Evolutionary conservation across 768 basidiomycete species (phyloP).

Genomic region (Ramaria sp.): DNA sequence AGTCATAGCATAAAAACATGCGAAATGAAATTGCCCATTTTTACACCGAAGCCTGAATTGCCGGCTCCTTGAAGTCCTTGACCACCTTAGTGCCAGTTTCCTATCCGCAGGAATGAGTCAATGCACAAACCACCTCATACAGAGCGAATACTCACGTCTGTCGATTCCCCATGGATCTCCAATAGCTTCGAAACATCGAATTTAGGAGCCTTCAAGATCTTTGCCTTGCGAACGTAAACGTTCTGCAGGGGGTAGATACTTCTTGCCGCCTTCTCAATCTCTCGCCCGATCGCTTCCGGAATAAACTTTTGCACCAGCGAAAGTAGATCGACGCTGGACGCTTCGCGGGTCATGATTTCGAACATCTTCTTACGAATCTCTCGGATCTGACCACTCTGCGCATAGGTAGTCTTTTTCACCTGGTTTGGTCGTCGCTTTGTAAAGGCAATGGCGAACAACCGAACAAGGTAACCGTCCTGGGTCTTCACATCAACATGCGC

Average conservation of each 20-base stretch:
- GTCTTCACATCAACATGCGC: slow-evolving; percentile 99
- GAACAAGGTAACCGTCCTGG: slow-evolving; percentile 97
- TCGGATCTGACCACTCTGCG: slow-evolving; percentile 86
- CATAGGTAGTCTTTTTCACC: slow-evolving; percentile 98
- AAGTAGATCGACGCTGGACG: slow-evolving; percentile 92
- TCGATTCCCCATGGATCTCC: slow-evolving; percentile 93
- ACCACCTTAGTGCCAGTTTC: slow-evolving; percentile 91
- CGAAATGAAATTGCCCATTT: slow-evolving; percentile 16
- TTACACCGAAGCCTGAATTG: slow-evolving; percentile 87
- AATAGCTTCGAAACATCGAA: slow-evolving; percentile 93
- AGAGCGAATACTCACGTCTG: slow-evolving; percentile 55
- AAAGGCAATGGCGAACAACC: slow-evolving; percentile 98
- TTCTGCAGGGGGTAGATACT: slow-evolving; percentile 99
- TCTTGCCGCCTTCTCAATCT: slow-evolving; percentile 96
- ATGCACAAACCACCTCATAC: not conserved
- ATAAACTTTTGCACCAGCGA: slow-evolving; percentile 98
- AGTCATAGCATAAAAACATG: slow-evolving; percentile 11
- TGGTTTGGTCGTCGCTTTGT: slow-evolving; percentile 94
- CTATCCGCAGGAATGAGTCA: slow-evolving; percentile 26
- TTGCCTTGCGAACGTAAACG: slow-evolving; percentile 97
- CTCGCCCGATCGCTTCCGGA: slow-evolving; percentile 96
- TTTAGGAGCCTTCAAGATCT: slow-evolving; percentile 97
- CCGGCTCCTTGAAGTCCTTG: slow-evolving; percentile 98
- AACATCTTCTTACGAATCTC: slow-evolving; percentile 99
- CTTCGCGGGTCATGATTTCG: slow-evolving; percentile 95